Conservation (phyloP, 2,329 filamentous ascomycete genomes). For the Orbilia quercus region DNA sequence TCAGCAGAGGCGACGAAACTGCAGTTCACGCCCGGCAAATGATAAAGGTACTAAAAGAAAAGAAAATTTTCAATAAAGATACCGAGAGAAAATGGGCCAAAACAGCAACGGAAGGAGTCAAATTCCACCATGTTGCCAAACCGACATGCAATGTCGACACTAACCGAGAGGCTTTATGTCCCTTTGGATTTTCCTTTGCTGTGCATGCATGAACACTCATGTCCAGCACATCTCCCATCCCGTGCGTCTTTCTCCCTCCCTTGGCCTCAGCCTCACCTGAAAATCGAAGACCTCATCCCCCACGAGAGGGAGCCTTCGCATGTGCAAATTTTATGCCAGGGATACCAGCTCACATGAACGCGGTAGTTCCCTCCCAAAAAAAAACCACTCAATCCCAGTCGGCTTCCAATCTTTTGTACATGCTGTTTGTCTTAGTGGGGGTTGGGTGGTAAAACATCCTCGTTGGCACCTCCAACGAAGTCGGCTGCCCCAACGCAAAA, state of each 20-base stretch:
- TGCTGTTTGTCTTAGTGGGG: neutral
- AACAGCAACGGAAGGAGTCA: slow-evolving; percentile 8
- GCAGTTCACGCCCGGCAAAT: slow-evolving; percentile 8
- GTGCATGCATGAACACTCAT: neutral
- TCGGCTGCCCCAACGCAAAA: slow-evolving; percentile 2
- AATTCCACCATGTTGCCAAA: slow-evolving; percentile 17
- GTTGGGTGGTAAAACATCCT: slow-evolving; percentile 1
- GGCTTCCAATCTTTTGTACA: slow-evolving; percentile 10
- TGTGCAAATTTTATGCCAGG: slow-evolving; percentile 22
- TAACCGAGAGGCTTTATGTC: slow-evolving; percentile 5
- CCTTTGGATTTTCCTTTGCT: neutral
- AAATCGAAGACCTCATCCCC: slow-evolving; percentile 5
- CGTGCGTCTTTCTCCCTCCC: neutral
- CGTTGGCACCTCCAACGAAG: neutral
- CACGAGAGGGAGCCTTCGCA: slow-evolving; percentile 1
- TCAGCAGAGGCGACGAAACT: neutral
- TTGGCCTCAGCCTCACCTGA: slow-evolving; percentile 54
- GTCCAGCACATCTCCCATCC: slow-evolving; percentile 17
- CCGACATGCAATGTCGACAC: slow-evolving; percentile 3
- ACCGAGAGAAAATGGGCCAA: too few relatives aligned
- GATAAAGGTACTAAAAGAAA: neutral
- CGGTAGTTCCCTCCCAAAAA: slow-evolving; percentile 4
- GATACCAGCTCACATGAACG: slow-evolving; percentile 12
- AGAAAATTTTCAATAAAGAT: too few relatives aligned
- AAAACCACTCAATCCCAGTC: slow-evolving; percentile 12